These are phyloP conservation scores for Xylaria nigripes DNA, from an alignment of 495 filamentous ascomycete genomes.

Conservation along the genomic window DNA sequence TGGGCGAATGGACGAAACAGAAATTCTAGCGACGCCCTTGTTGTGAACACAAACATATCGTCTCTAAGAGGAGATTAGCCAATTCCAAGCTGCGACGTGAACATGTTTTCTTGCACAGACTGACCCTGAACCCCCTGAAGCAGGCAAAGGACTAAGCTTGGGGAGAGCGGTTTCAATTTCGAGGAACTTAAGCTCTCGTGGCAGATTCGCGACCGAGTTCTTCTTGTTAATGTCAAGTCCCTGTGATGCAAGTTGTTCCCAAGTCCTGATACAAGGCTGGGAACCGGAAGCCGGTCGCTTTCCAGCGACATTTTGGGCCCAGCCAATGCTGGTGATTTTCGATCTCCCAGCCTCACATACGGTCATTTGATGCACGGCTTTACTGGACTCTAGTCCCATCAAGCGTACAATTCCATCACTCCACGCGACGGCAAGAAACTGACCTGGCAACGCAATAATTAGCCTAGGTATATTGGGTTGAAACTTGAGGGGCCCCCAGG, in stretches of 20 bases:
- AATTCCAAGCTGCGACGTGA: neutral
- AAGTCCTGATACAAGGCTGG: constrained; percentile 3
- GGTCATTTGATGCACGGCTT: constrained; percentile 63
- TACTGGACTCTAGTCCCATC: constrained; percentile 66
- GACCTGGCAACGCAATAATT: constrained; percentile 41
- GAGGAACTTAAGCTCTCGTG: constrained; percentile 64
- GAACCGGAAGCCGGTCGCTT: constrained; percentile 21
- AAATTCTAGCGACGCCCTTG: constrained; percentile 60
- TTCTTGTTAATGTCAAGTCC: constrained; percentile 20
- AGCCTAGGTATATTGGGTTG: constrained; percentile 2
- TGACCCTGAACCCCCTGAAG: constrained; percentile 50
- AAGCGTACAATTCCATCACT: constrained; percentile 62
- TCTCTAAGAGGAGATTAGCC: constrained; percentile 37
- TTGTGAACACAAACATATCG: constrained; percentile 58
- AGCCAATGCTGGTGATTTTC: constrained; percentile 59
- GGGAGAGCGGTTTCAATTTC: constrained; percentile 76
- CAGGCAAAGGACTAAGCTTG: constrained; percentile 62
- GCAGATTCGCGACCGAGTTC: constrained; percentile 50
- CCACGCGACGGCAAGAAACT: constrained; percentile 70
- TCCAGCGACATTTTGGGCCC: constrained; percentile 60
- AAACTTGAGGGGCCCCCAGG: neutral
- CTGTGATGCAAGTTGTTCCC: constrained; percentile 31
- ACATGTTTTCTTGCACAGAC: constrained; percentile 11
- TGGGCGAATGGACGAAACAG: constrained; percentile 56
- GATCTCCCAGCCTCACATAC: constrained; percentile 30